Base-by-base conservation (phyloP, 305 asterid species). In the Euphrasia arctica region DNA sequence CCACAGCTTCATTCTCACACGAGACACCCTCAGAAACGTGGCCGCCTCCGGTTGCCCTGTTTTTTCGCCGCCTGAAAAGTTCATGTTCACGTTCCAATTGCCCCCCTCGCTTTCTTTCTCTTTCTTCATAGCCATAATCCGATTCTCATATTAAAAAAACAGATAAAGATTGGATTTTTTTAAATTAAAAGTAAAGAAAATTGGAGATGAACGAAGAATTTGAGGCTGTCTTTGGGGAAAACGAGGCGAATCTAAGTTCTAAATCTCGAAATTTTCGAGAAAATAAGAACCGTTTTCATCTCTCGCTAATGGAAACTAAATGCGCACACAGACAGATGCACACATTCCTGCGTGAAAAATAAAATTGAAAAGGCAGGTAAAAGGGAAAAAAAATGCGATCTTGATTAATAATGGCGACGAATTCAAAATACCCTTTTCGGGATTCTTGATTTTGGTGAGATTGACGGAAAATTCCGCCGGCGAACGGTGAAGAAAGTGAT, bases 1-100 rank as follows among this genome's bases (percentile, higher is more conserved):
- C 95, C 95, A 88, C 3, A 81, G 78, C 84, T 81, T 87, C 88
- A 85, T 76, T 62, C 80, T 76, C 49, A 79, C 79, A 65, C 71
- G 78, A 25, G 91, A 82, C 61, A 70, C 69, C 80, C 75, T 79
- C 51, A 72, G 68, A 62, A 39, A 62, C 75, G 28, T 70, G 54
- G 2, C 11, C 8, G 56, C 62, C 68, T 63, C 76, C 29, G 55
- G 45, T 4, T 39, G 66, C 69, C 32, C 69, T 54, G 50, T 70
- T 18, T 48, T 70, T 54, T 69, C 74, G 29, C 80, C 74, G 29
- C 80, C 77, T 39, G 56, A 56, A 62, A 66, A 14, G 41, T 56
- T 76, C 78, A 73, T 66, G 3, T 78, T 68, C 54, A 51, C 28
- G 51, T 58, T 61, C 75, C 82, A 69, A 25, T 65, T 25, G 7